Percentiles rank a stretch among this genome's conserved stretches.
These are phyloP conservation scores for Phyllosticta paracitricarpa DNA, from an alignment of 2,329 filamentous ascomycete genomes.

Conservation along the genomic window DNA sequence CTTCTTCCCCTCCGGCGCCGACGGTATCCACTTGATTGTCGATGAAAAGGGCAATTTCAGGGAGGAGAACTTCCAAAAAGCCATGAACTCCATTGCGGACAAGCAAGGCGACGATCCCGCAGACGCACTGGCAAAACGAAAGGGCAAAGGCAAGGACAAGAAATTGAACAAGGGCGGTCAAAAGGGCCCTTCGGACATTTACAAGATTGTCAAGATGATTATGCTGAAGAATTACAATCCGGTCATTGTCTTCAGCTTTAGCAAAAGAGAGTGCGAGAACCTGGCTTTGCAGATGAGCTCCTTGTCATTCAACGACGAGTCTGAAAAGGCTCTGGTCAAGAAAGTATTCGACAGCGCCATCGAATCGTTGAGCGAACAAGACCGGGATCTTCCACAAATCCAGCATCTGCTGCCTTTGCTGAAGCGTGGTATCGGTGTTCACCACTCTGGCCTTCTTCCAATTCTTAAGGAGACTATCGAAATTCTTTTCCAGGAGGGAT, in stretches of 20 bases:
- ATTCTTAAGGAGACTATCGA: constrained; percentile 98
- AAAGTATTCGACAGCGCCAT: constrained; percentile 94
- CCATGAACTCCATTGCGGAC: constrained; percentile 82
- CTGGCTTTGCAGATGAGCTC: constrained; percentile 79
- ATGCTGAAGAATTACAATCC: constrained; percentile 96
- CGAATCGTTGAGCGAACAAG: constrained; percentile 83
- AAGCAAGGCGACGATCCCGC: constrained; percentile 77
- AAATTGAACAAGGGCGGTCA: constrained; percentile 80
- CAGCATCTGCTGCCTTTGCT: constrained; percentile 80
- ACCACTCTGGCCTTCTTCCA: constrained; percentile 89
- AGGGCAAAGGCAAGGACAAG: constrained; percentile 86
- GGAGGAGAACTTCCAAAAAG: constrained; percentile 94
- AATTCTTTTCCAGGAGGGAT: constrained; percentile 93
- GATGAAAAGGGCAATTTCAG: constrained; percentile 95
- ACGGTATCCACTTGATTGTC: constrained; percentile 87
- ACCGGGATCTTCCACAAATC: constrained; percentile 82
- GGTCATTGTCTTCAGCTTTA: constrained; percentile 99
- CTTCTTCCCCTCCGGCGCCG: constrained; percentile 87
- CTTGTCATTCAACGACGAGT: constrained; percentile 90
- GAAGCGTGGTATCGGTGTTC: constrained; percentile 86
- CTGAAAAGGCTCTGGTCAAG: constrained; percentile 85
- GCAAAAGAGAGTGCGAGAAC: constrained; percentile 90
- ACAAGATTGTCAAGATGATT: constrained; percentile 98
- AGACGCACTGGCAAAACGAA: constrained; percentile 68
- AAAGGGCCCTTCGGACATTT: constrained; percentile 64